Evolutionary conservation across 2,329 filamentous ascomycete genomes (phyloP).

Genomic region (Colletotrichum euphorbiae): DNA sequence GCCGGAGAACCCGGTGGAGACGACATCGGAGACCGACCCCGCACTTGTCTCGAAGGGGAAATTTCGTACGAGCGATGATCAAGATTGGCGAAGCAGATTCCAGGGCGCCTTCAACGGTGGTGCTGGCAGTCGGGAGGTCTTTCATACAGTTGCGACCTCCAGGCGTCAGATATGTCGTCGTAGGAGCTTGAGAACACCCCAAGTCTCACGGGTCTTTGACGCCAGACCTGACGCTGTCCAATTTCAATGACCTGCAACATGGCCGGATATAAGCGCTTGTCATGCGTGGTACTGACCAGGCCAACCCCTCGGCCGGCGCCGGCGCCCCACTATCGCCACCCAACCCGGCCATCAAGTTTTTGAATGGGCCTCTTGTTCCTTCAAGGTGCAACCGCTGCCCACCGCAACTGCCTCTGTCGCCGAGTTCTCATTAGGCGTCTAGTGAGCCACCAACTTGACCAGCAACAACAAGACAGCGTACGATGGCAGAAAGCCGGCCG

Average conservation of each 20-base stretch:
- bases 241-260: neutral
- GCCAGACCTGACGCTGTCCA: neutral
- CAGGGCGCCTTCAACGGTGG: neutral
- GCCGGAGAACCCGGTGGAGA: constrained; percentile 7
- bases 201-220: neutral
- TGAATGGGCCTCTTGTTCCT: neutral
- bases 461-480: neutral
- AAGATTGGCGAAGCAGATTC: neutral
- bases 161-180: neutral
- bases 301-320: neutral
- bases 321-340: constrained; percentile 26
- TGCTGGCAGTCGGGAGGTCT: neutral
- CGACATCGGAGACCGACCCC: constrained; percentile 29
- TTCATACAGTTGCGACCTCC: neutral
- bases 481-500: constrained; percentile 27
- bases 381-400: constrained; percentile 7
- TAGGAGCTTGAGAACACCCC: neutral
- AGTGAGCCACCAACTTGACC: neutral
- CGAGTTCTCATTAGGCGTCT: neutral
- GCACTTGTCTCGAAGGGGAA: constrained; percentile 15
- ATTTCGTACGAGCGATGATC: neutral
- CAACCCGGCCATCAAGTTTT: constrained; percentile 20
- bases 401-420: neutral
- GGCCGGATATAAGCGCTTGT: neutral
- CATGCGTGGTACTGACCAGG: neutral